A percentile compares a stretch with the other conserved stretches of the same genome.
Evolutionary conservation across 352 stramenopile species (phyloP).

Genomic region (Phytophthora tentaculata): DNA sequence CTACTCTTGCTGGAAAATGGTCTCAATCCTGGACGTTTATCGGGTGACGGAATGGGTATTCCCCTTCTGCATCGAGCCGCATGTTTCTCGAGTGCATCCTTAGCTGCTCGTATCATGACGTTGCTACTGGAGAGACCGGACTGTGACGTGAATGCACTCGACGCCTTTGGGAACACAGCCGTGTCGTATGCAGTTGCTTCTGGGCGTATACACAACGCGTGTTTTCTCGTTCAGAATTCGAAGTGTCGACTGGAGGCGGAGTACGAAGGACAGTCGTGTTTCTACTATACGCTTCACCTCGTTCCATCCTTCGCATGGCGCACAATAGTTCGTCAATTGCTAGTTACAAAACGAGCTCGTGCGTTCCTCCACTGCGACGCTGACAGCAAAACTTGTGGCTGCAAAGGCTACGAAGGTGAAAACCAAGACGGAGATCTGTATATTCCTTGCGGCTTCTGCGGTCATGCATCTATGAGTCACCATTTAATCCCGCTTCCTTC

Average conservation of each 20-base stretch:
- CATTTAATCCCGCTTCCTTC: slow-evolving; percentile 53
- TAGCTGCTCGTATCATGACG: slow-evolving; percentile 34
- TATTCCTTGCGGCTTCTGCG: slow-evolving; percentile 53
- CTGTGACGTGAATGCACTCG: slow-evolving; percentile 56
- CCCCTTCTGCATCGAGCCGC: slow-evolving; percentile 63
- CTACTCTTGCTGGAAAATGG: slow-evolving; percentile 42
- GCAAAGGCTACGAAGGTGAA: slow-evolving; percentile 65
- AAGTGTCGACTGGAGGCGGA: slow-evolving; percentile 50
- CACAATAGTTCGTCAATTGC: slow-evolving; percentile 40
- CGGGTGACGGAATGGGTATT: slow-evolving; percentile 50
- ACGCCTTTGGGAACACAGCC: slow-evolving; percentile 57
- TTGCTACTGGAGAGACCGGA: slow-evolving; percentile 30
- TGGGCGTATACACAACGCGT: slow-evolving; percentile 43
- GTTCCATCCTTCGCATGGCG: slow-evolving; percentile 57
- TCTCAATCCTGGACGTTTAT: slow-evolving; percentile 45
- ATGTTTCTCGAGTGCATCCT: slow-evolving; percentile 36
- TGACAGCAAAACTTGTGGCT: slow-evolving; percentile 45
- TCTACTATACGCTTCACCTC: slow-evolving; percentile 71
- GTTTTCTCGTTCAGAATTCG: slow-evolving; percentile 42
- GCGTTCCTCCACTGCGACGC: slow-evolving; percentile 61
- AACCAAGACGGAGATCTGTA: background rate
- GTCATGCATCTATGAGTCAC: slow-evolving; percentile 41
- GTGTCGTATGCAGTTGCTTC: slow-evolving; percentile 51
- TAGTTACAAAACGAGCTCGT: slow-evolving; percentile 37
- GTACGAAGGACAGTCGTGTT: slow-evolving; percentile 66